phyloP scores from a whole-genome alignment of 1,284 basidiomycete genomes.

The Xerocomus nothofagi region DNA sequence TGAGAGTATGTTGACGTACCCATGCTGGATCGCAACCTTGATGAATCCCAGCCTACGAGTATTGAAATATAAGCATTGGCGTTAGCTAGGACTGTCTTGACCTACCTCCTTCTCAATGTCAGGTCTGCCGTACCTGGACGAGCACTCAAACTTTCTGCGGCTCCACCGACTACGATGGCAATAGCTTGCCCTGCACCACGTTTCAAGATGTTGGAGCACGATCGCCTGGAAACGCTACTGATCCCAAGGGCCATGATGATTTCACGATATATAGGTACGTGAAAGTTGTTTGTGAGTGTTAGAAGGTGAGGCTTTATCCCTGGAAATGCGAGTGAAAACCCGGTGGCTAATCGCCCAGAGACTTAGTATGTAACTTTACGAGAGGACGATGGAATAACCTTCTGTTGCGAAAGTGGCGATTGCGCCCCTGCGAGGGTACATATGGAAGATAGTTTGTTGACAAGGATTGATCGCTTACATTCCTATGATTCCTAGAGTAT shows the following conservation, averaged over 20 bases:
- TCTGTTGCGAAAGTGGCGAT: slow-evolving; percentile 94
- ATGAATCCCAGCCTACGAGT: slow-evolving; percentile 83
- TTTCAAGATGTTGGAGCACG: slow-evolving; percentile 85
- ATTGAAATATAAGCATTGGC: slow-evolving; percentile 1
- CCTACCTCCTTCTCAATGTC: slow-evolving; percentile 77
- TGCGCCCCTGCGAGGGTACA: slow-evolving; percentile 65
- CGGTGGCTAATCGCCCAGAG: slow-evolving; percentile 60
- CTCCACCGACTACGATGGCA: slow-evolving; percentile 96
- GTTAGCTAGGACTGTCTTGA: not conserved
- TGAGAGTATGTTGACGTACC: slow-evolving; percentile 47
- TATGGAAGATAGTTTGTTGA: not conserved
- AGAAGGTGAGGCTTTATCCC: slow-evolving; percentile 92
- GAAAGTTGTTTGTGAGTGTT: slow-evolving; percentile 89
- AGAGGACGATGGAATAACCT: slow-evolving; percentile 43
- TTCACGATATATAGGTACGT: slow-evolving; percentile 92
- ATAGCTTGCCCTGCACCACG: slow-evolving; percentile 68
- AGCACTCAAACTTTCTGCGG: slow-evolving; percentile 91
- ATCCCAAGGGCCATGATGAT: slow-evolving; percentile 84
- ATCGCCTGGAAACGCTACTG: slow-evolving; percentile 87
- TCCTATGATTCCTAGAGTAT: slow-evolving; percentile 75
- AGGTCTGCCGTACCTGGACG: slow-evolving; percentile 94
- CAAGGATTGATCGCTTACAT: slow-evolving; percentile 61
- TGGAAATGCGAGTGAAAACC: slow-evolving; percentile 90
- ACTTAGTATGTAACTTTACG: slow-evolving; percentile 2
- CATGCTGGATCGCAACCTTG: slow-evolving; percentile 93